Base-by-base conservation (phyloP, 129 eudicot species). In the Logfia minima region DNA sequence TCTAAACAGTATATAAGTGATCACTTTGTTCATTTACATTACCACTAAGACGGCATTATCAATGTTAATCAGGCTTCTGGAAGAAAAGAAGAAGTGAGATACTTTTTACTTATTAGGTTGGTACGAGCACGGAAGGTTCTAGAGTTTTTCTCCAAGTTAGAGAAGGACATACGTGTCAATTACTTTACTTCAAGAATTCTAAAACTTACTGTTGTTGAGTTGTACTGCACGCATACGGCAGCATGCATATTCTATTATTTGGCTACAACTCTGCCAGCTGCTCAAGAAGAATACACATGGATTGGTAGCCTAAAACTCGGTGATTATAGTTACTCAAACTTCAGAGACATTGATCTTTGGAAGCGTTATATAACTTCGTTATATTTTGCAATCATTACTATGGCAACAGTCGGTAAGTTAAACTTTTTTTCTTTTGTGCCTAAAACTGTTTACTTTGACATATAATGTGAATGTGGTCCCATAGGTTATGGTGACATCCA, bases 211-310 rank as follows among this genome's bases (percentile, higher is more conserved):
- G 65, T 63, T 37, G 92, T 90, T 74, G 96, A 90, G 66, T 69
- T 90, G 10, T 90, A 90, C 60, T 90, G 96, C 77, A 90, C 92
- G 8, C 96, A 90, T 37, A 90, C 96, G 17, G 96, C 96, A 28
- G 96, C 96, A 32, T 90, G 96, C 71, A 85, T 90, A 63, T 90
- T 90, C 75, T 90, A 90, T 32, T 32, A 32, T 32, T 74, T 90
- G 68, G 92, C 96, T 4, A 90, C 96, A 23, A 85, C 89, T 37
- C 19, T 90, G 9, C 90, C 96, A 29, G 75, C 70, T 31, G 82
- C 83, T 41, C 45, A 82, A 75, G 92, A 90, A 85, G 87, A 85
- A 11, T 88, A 90, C 72, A 90, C 96, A 17, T 90, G 96, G 92
- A 90, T 90, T 51, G 96, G 96, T 43, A 88, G 87, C 76, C 84